phyloP scores from a whole-genome alignment of 2,329 filamentous ascomycete species.

The Aspergillus oerlinghausenensis region DNA sequence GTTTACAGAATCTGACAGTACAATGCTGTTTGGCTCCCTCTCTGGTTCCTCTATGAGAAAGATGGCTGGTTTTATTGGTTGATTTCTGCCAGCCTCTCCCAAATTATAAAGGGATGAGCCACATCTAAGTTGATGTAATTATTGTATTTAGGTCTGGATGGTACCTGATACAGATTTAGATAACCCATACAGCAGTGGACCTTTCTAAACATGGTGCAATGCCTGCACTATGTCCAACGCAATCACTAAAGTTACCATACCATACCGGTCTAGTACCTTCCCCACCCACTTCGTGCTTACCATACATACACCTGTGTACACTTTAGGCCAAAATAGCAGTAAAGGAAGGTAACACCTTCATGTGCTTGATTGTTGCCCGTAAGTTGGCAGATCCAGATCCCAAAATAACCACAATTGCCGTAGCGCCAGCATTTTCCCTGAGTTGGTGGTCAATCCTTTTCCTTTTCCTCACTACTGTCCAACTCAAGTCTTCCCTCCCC shows the following conservation, averaged over 20 bases:
- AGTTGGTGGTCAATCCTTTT: constrained; percentile 17
- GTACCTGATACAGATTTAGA: neutral
- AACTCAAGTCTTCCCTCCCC: constrained; percentile 22
- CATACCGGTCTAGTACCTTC: neutral
- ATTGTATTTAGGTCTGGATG: neutral
- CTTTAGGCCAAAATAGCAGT: neutral
- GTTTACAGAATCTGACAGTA: neutral
- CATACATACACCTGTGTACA: neutral
- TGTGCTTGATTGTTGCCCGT: constrained; percentile 8
- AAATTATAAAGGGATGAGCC: neutral
- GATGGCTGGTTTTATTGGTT: neutral
- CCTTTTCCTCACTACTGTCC: constrained; percentile 22
- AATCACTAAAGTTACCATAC: neutral
- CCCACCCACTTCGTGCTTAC: neutral
- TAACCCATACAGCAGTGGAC: neutral
- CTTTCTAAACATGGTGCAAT: neutral
- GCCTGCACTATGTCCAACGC: neutral
- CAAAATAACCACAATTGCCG: constrained; percentile 28
- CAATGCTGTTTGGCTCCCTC: neutral
- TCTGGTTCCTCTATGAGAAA: neutral
- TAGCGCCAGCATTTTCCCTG: constrained; percentile 11
- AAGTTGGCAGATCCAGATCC: constrained; percentile 21
- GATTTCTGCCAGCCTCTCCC: neutral
- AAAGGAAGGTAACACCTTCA: constrained; percentile 8
- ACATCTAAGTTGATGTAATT: neutral